Conservation (phyloP, 2,329 filamentous ascomycete genomes). For the Aquanectria penicillioides region DNA sequence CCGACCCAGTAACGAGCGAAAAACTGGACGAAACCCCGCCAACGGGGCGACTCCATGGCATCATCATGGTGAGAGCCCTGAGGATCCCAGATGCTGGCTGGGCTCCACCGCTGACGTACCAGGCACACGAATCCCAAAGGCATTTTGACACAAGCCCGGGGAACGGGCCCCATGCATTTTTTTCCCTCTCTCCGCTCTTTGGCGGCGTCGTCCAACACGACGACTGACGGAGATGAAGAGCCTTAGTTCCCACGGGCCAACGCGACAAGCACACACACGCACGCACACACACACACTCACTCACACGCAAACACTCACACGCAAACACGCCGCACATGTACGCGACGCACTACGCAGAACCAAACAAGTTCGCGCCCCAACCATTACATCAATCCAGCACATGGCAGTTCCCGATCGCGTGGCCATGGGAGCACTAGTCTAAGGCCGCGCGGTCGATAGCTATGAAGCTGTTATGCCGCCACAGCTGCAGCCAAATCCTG, state of each 20-base stretch:
- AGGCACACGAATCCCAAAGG: constrained; percentile 20
- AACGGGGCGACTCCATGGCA: background rate
- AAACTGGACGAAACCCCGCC: constrained; percentile 1
- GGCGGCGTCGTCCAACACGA: background rate
- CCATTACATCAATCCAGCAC: background rate
- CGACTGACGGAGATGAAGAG: too few relatives aligned
- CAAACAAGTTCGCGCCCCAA: too few relatives aligned
- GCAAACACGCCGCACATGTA: too few relatives aligned
- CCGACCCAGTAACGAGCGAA: constrained; percentile 7
- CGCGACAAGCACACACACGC: too few relatives aligned
- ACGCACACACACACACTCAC: too few relatives aligned
- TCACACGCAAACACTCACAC: too few relatives aligned
- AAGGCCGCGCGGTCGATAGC: constrained; percentile 3
- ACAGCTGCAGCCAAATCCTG: background rate
- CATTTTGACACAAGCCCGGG: constrained; percentile 8
- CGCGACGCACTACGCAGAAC: too few relatives aligned
- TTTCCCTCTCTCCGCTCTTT: background rate
- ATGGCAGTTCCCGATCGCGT: constrained; percentile 3
- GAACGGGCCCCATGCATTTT: too few relatives aligned
- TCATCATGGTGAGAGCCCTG: background rate
- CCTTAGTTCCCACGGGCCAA: too few relatives aligned
- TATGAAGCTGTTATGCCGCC: background rate
- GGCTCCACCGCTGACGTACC: constrained; percentile 25
- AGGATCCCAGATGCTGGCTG: constrained; percentile 21
- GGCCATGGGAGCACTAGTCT: background rate